phyloP scores from a whole-genome alignment of 2,329 filamentous ascomycete species.

The Stagonosporopsis tanaceti region DNA sequence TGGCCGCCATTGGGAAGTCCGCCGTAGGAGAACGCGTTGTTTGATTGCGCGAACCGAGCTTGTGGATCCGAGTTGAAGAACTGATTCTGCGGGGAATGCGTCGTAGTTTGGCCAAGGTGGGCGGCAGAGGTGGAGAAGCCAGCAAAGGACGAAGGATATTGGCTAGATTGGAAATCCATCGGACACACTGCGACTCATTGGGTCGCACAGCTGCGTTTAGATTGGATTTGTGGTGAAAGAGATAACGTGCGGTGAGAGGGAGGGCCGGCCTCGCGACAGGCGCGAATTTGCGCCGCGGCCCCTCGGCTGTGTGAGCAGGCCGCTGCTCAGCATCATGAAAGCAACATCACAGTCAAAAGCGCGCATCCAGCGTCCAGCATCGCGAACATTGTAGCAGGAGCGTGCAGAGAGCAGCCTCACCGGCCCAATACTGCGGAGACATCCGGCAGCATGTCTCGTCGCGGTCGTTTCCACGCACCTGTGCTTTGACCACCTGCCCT shows the following conservation, averaged over 20 bases:
- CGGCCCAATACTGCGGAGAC: slow-evolving; percentile 13
- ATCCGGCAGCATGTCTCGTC: slow-evolving; percentile 20
- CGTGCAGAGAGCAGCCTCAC: slow-evolving; percentile 6
- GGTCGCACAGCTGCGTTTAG: slow-evolving; percentile 50
- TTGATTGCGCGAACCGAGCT: slow-evolving; percentile 46
- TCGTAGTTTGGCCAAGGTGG: slow-evolving; percentile 29
- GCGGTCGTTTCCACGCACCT: slow-evolving; percentile 24
- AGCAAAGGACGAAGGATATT: slow-evolving; percentile 42
- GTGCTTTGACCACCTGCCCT: slow-evolving; percentile 20
- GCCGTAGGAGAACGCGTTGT: slow-evolving; percentile 39
- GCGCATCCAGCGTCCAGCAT: slow-evolving; percentile 11
- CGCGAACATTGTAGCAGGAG: background rate
- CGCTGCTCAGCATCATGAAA: slow-evolving; percentile 9
- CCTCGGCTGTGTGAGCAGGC: slow-evolving; percentile 18
- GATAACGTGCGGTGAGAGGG: slow-evolving; percentile 48
- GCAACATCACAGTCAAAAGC: slow-evolving; percentile 8
- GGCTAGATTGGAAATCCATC: slow-evolving; percentile 51
- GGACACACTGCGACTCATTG: slow-evolving; percentile 45
- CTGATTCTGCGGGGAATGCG: slow-evolving; percentile 44
- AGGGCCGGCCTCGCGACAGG: slow-evolving; percentile 17
- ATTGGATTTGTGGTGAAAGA: slow-evolving; percentile 48
- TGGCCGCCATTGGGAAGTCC: slow-evolving; percentile 46
- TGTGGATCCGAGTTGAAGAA: slow-evolving; percentile 44
- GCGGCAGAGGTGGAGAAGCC: slow-evolving; percentile 40
- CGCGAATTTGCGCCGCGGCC: slow-evolving; percentile 13